Conservation (phyloP, 768 basidiomycete species). For the Kwoniella newhampshirensis region DNA sequence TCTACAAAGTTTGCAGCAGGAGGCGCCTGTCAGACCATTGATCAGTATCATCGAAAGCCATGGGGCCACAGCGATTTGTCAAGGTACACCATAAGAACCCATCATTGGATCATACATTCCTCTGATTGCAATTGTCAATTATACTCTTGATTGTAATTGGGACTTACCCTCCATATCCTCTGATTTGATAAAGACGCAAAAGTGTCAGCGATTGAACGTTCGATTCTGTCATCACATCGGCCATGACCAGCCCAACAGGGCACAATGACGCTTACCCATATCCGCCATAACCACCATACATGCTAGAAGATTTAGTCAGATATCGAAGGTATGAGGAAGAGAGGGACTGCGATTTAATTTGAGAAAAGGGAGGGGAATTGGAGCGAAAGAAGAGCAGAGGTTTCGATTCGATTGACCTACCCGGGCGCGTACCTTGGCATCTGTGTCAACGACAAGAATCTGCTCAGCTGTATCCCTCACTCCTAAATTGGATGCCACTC, state of each 20-base stretch:
- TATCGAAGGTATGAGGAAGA: background rate
- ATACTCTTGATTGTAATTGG: too few relatives aligned
- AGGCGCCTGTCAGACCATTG: constrained; percentile 29
- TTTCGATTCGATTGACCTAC: constrained; percentile 7
- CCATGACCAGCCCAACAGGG: background rate
- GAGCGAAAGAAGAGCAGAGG: background rate
- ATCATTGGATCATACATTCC: constrained; percentile 33
- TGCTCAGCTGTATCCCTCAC: too few relatives aligned
- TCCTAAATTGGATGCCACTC: background rate
- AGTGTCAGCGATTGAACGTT: background rate
- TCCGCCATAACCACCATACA: constrained; percentile 25
- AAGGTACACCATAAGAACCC: constrained; percentile 30
- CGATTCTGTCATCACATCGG: background rate
- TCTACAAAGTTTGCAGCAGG: constrained; percentile 40
- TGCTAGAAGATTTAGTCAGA: constrained; percentile 11
- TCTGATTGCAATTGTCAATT: background rate
- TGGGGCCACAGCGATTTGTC: background rate
- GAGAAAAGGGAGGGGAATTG: background rate
- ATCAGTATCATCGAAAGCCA: background rate
- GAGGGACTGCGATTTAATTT: background rate
- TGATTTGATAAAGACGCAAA: background rate
- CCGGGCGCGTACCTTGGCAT: constrained; percentile 38
- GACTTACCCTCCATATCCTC: constrained; percentile 24
- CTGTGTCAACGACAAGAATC: too few relatives aligned
- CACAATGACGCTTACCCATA: constrained; percentile 15